Evolutionary conservation across 1,284 basidiomycete species (phyloP).

Genomic region (Cerioporus squamosus): DNA sequence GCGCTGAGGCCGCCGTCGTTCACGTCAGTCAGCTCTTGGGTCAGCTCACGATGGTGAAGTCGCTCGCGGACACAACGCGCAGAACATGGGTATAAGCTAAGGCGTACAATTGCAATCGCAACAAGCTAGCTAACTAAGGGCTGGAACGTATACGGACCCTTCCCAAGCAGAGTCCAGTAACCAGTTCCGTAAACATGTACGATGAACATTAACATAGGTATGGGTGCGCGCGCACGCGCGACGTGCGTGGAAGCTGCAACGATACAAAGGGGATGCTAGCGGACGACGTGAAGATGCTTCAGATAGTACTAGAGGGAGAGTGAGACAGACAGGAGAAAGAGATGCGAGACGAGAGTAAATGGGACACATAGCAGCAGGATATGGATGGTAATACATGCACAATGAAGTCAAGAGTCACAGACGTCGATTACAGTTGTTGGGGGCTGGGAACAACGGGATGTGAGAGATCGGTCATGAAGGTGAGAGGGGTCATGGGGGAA

Average conservation of each 20-base stretch:
- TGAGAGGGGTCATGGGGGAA: neutral
- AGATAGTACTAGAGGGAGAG: constrained; percentile 12
- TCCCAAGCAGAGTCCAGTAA: constrained; percentile 7
- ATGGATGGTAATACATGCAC: constrained; percentile 27
- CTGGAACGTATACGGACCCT: neutral
- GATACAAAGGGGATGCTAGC: constrained; percentile 23
- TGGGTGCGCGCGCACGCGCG: neutral
- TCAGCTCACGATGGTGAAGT: neutral
- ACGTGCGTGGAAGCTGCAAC: constrained; percentile 11
- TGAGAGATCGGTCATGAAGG: neutral
- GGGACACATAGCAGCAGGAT: constrained; percentile 16
- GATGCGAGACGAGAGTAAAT: neutral
- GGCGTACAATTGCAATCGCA: neutral
- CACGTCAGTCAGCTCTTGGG: too few species aligned
- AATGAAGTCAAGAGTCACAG: constrained; percentile 2
- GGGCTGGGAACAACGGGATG: neutral
- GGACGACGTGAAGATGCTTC: constrained; percentile 16
- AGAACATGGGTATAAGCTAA: neutral
- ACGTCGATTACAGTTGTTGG: too few species aligned
- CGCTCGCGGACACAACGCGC: neutral
- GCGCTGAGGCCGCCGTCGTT: too few species aligned
- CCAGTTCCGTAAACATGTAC: constrained; percentile 14
- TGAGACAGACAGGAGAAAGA: neutral
- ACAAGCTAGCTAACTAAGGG: neutral
- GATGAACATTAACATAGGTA: constrained; percentile 18